phyloP scores from a whole-genome alignment of 2,329 filamentous ascomycete genomes.

The Fonsecaea multimorphosa region DNA sequence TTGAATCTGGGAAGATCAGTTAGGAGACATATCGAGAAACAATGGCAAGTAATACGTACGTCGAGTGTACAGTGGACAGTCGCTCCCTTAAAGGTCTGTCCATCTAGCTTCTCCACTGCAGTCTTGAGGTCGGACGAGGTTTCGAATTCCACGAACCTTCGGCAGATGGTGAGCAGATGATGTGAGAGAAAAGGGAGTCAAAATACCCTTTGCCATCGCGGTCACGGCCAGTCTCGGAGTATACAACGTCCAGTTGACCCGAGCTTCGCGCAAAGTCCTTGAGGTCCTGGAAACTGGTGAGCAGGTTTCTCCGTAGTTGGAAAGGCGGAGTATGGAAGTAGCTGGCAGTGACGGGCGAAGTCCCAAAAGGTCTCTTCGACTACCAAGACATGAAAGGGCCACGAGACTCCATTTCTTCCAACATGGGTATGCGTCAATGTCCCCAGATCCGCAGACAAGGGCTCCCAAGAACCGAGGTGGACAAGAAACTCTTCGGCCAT shows the following conservation, averaged over 20 bases:
- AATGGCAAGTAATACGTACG: slow-evolving; percentile 61
- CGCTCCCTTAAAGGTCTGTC: slow-evolving; percentile 88
- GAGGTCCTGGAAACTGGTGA: slow-evolving; percentile 73
- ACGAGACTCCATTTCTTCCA: not conserved
- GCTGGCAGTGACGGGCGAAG: not conserved
- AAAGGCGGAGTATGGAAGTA: not conserved
- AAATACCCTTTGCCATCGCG: slow-evolving; percentile 88
- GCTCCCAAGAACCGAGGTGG: not conserved
- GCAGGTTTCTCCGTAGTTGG: slow-evolving; percentile 2
- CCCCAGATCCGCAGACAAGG: not conserved
- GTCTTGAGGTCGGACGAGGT: slow-evolving; percentile 85
- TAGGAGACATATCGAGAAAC: slow-evolving; percentile 25
- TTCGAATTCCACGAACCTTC: slow-evolving; percentile 96
- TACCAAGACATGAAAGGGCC: not conserved
- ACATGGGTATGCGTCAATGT: not conserved
- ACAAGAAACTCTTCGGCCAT: not conserved
- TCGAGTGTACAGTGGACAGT: slow-evolving; percentile 85
- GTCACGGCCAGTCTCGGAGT: slow-evolving; percentile 93
- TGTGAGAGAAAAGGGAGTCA: slow-evolving; percentile 7
- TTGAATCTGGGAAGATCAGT: slow-evolving; percentile 65
- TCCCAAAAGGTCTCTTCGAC: not conserved
- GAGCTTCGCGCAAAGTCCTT: slow-evolving; percentile 99
- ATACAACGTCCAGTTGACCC: slow-evolving; percentile 89
- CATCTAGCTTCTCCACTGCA: slow-evolving; percentile 93
- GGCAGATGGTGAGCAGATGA: slow-evolving; percentile 32